Conservation (phyloP, 257 asterid genomes). For the Ilex asprella region DNA sequence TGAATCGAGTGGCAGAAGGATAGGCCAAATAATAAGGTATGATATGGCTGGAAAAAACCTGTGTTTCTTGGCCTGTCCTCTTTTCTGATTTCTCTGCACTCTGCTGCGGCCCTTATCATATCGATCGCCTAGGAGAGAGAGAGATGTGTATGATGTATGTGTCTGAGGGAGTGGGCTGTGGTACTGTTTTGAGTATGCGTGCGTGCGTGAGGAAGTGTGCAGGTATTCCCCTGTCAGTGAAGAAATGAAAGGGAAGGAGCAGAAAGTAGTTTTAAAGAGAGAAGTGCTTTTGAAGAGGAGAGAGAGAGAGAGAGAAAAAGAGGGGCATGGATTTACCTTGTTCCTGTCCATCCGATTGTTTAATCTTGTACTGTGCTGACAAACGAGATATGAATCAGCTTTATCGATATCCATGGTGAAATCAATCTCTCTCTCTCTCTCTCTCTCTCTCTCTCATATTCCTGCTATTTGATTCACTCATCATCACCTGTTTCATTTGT, state of each 20-base stretch:
- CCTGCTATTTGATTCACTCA: too few relatives aligned
- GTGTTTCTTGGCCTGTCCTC: conserved; percentile 25
- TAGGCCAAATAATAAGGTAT: conserved; percentile 29
- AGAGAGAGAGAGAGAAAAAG: conserved; percentile 13
- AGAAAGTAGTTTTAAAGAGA: conserved; percentile 46
- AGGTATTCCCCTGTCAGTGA: conserved; percentile 82
- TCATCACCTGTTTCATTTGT: too few relatives aligned
- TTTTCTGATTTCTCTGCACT: conserved; percentile 22
- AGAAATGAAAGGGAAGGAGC: conserved; percentile 53
- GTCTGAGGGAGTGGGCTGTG: conserved; percentile 12
- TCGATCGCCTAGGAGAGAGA: conserved; percentile 33
- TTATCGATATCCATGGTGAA: too few relatives aligned
- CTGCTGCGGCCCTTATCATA: conserved; percentile 32
- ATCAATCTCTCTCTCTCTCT: too few relatives aligned
- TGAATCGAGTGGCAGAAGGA: conserved; percentile 26
- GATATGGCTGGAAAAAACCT: conserved; percentile 28
- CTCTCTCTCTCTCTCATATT: too few relatives aligned
- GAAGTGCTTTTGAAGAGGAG: conserved; percentile 9
- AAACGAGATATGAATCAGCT: too few relatives aligned
- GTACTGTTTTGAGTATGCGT: conserved; percentile 63
- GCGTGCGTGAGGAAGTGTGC: conserved; percentile 90
- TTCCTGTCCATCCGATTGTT: too few relatives aligned
- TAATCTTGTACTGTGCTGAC: too few relatives aligned
- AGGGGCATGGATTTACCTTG: conserved; percentile 3
- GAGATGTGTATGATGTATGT: conserved; percentile 38